These are phyloP conservation scores for Fusarium virguliforme DNA, from an alignment of 2,329 filamentous ascomycete genomes.

Conservation along the genomic window DNA sequence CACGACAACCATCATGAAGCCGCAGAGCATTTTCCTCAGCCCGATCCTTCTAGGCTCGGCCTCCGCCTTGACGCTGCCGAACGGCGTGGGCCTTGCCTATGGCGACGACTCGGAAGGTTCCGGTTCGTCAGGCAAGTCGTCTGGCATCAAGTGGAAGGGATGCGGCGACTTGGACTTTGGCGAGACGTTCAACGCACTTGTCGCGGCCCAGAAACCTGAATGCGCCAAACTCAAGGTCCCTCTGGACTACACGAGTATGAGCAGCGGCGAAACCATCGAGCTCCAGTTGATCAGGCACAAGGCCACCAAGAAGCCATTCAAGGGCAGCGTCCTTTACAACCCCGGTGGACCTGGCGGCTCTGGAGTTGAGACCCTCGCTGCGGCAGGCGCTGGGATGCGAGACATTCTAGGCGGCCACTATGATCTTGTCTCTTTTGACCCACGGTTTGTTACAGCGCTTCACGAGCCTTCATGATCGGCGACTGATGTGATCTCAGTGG, in stretches of 20 bases:
- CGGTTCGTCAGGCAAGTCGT: no score
- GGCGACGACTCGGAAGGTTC: no score
- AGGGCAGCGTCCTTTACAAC: constrained; percentile 60
- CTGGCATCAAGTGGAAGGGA: no score
- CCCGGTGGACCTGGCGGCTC: constrained; percentile 57
- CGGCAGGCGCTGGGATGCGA: background rate
- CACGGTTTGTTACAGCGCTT: constrained; percentile 24
- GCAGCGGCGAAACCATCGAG: constrained; percentile 48
- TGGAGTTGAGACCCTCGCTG: constrained; percentile 24
- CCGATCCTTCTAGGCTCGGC: constrained; percentile 6
- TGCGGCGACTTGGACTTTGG: constrained; percentile 23
- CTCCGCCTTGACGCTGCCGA: constrained; percentile 15
- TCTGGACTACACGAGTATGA: constrained; percentile 57
- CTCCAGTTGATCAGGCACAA: constrained; percentile 55
- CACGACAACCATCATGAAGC: constrained; percentile 20
- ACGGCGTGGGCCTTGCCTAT: background rate
- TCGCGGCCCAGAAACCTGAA: constrained; percentile 28
- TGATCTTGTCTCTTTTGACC: constrained; percentile 10
- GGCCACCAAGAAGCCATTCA: constrained; percentile 51
- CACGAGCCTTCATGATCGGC: background rate
- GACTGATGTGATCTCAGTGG: constrained; percentile 10
- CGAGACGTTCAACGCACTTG: background rate
- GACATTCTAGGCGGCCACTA: constrained; percentile 3
- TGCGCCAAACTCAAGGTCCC: constrained; percentile 59
- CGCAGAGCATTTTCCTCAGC: background rate